Percentiles rank a stretch among this genome's conserved stretches.
phyloP scores from a whole-genome alignment of 2,329 filamentous ascomycete species.

The Aspergillus vadensis region DNA sequence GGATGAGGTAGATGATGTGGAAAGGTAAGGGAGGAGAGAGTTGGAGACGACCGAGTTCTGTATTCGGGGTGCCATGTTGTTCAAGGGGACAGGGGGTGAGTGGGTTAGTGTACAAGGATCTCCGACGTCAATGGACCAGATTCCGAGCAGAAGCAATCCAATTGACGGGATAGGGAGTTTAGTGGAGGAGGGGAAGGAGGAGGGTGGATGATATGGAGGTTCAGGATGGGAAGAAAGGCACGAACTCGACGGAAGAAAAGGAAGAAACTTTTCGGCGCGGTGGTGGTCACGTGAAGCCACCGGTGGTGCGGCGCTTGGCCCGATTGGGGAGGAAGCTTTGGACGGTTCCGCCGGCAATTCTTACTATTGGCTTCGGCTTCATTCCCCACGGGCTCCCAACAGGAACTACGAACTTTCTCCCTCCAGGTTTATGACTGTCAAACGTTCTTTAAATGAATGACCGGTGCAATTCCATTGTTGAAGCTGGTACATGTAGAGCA shows the following conservation, averaged over 20 bases:
- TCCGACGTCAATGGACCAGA: constrained; percentile 3
- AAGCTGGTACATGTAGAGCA: neutral
- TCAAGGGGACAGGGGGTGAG: neutral
- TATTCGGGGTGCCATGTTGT: constrained; percentile 44
- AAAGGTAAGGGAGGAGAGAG: constrained; percentile 36
- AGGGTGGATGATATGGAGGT: constrained; percentile 10
- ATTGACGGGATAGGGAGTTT: constrained; percentile 20
- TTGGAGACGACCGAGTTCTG: constrained; percentile 38
- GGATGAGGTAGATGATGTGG: constrained; percentile 30
- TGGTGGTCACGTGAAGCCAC: constrained; percentile 14
- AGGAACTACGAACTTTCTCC: neutral
- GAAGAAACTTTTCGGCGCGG: constrained; percentile 36
- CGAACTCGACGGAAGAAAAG: constrained; percentile 11
- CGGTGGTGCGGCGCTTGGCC: neutral
- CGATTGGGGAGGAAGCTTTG: neutral
- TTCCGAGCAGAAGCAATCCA: constrained; percentile 7
- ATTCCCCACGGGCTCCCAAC: neutral
- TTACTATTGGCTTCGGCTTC: too few species aligned
- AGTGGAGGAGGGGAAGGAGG: constrained; percentile 10
- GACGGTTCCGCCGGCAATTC: too few species aligned
- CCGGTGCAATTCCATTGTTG: neutral
- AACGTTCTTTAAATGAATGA: too few species aligned
- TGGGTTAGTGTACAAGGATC: neutral
- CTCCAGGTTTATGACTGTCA: neutral
- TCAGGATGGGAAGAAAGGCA: constrained; percentile 7